phyloP scores from a whole-genome alignment of 2,329 filamentous ascomycete genomes.

The Colletotrichum camelliae region DNA sequence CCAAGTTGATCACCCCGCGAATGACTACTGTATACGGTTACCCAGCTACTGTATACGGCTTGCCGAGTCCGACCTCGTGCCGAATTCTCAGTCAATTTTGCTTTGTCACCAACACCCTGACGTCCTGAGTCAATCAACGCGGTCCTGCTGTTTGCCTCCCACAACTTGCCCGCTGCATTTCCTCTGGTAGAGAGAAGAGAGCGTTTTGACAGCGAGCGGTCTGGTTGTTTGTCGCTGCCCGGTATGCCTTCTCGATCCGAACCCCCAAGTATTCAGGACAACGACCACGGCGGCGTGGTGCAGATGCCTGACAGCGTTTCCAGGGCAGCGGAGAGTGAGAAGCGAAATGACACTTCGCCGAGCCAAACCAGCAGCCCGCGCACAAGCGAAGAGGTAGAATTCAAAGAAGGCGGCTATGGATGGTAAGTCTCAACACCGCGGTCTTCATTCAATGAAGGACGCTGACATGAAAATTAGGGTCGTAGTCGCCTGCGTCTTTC shows the following conservation, averaged over 20 bases:
- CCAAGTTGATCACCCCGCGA: not conserved
- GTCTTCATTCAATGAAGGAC: not conserved
- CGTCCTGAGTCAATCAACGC: not conserved
- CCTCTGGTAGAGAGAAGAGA: not conserved
- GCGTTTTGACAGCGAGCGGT: not conserved
- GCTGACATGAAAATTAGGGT: constrained; percentile 39
- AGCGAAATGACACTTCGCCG: not conserved
- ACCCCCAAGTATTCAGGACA: not conserved
- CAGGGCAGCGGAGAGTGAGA: constrained; percentile 5
- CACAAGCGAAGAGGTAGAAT: constrained; percentile 30
- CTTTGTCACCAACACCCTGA: not conserved
- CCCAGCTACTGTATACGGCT: not conserved
- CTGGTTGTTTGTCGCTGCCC: not conserved
- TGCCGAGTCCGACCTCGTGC: not conserved
- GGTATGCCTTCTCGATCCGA: constrained; percentile 15
- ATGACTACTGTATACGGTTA: not conserved
- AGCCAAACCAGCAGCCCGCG: not conserved
- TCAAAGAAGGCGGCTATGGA: constrained; percentile 64
- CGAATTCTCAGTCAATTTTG: not conserved
- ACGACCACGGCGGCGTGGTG: constrained; percentile 9
- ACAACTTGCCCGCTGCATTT: not conserved
- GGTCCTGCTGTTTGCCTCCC: not conserved
- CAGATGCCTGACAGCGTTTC: constrained; percentile 15
- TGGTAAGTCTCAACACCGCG: constrained; percentile 45
- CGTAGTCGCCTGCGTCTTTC: constrained; percentile 57